Percentiles rank a stretch among this genome's conserved stretches.
Conservation (phyloP, 371 early-diverging fungal species). For the Umbelopsis sp. region DNA sequence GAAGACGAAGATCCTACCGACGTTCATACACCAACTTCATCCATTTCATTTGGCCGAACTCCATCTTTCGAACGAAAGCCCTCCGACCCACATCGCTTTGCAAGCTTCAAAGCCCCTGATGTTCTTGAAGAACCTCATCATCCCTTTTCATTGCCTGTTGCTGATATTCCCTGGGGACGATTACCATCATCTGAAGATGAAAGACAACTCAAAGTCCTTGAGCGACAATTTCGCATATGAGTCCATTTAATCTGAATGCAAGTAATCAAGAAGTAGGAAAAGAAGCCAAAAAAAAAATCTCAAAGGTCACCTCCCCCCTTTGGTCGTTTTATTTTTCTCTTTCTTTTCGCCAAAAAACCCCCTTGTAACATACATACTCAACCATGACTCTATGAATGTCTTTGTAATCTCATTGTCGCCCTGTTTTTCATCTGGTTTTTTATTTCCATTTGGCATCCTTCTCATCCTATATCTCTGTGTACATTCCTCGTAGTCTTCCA, state of each 20-base stretch:
- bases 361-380: background rate
- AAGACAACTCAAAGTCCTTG: constrained; percentile 47
- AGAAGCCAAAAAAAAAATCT: background rate
- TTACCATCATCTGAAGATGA: constrained; percentile 52
- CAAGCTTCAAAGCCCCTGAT: constrained; percentile 19
- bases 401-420: constrained; percentile 1
- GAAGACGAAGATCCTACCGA: constrained; percentile 33
- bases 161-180: constrained; percentile 51
- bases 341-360: background rate
- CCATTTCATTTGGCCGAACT: constrained; percentile 20
- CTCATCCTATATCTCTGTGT: constrained; percentile 8
- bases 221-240: constrained; percentile 36
- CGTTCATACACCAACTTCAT: constrained; percentile 22
- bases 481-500: background rate
- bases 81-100: constrained; percentile 20
- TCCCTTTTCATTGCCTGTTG: constrained; percentile 31
- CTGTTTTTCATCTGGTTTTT: background rate
- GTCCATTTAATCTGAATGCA: constrained; percentile 6
- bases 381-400: background rate
- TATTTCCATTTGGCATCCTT: background rate
- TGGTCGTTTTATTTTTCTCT: background rate
- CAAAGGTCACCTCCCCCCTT: background rate
- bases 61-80: constrained; percentile 19
- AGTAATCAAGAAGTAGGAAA: background rate
- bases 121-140: constrained; percentile 13